A percentile compares a stretch with the other conserved stretches of the same genome.
These are phyloP conservation scores for Chlamydomonas sp. DNA, from an alignment of 139 green algal genomes.

Conservation along the genomic window DNA sequence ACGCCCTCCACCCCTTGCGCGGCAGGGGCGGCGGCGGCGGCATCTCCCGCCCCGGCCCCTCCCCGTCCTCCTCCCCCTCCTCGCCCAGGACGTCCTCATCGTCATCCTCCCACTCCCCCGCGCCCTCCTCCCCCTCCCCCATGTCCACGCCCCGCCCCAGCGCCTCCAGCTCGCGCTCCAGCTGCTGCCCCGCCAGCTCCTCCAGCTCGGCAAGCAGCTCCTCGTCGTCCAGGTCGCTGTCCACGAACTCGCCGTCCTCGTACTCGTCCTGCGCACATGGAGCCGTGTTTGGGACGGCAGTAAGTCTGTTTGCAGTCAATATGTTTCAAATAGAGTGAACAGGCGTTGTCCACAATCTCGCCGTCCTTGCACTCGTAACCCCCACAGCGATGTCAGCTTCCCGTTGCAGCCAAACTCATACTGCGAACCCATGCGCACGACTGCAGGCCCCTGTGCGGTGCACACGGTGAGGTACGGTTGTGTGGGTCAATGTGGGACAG, in stretches of 20 bases:
- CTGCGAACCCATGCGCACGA: too few species aligned
- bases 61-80: background rate
- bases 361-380: conserved; percentile 34
- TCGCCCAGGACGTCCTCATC: background rate
- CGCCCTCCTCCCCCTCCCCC: background rate
- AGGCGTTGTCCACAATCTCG: conserved; percentile 25
- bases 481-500: too few species aligned
- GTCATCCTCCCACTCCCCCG: background rate
- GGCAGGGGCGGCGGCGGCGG: too few species aligned
- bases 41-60: background rate
- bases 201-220: background rate
- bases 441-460: too few species aligned
- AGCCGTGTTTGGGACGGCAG: background rate
- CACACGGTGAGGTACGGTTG: too few species aligned
- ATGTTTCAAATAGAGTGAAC: background rate
- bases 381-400: background rate
- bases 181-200: background rate
- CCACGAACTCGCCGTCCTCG: conserved; percentile 38
- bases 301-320: background rate
- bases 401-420: too few species aligned
- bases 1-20: too few species aligned
- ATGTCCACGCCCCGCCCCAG: background rate
- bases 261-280: conserved; percentile 15
- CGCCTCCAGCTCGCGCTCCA: conserved; percentile 5
- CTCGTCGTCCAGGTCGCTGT: conserved; percentile 28